Evolutionary conservation across 495 filamentous ascomycete genomes (phyloP).

Genomic region (Letharia lupina): DNA sequence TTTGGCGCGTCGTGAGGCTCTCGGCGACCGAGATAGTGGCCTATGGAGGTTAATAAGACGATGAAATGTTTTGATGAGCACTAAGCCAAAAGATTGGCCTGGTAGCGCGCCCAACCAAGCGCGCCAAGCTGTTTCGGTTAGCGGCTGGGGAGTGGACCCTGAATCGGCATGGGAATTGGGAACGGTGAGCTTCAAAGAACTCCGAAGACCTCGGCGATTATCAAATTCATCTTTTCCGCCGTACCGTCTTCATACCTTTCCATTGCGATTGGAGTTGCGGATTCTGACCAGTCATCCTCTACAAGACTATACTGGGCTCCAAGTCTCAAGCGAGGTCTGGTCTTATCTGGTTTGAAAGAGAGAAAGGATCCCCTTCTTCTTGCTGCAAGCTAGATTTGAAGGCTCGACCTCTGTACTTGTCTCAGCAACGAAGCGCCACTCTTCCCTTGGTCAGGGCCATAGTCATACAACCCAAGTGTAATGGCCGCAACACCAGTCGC

Average conservation of each 20-base stretch:
- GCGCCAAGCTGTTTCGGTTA: background rate
- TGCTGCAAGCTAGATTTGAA: background rate
- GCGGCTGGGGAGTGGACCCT: background rate
- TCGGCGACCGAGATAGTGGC: background rate
- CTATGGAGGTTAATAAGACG: background rate
- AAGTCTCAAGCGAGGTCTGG: background rate
- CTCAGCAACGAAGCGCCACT: conserved; percentile 72
- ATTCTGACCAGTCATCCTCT: background rate
- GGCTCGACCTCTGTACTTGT: background rate
- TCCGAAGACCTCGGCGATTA: background rate
- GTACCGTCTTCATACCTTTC: background rate
- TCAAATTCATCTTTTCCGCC: background rate
- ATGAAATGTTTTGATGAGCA: background rate
- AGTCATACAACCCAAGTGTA: conserved; percentile 40
- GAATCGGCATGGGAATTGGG: background rate
- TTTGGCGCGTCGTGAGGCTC: background rate
- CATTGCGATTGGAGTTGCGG: background rate
- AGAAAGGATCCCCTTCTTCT: background rate
- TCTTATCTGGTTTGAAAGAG: background rate
- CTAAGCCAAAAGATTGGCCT: background rate
- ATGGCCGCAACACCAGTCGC: conserved; percentile 49
- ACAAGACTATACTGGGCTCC: background rate
- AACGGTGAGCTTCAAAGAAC: conserved; percentile 1
- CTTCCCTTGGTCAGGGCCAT: conserved; percentile 89
- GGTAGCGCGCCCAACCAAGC: background rate